Evolutionary conservation across 148 eudicot species (phyloP).

Genomic region (Camellia japonica): DNA sequence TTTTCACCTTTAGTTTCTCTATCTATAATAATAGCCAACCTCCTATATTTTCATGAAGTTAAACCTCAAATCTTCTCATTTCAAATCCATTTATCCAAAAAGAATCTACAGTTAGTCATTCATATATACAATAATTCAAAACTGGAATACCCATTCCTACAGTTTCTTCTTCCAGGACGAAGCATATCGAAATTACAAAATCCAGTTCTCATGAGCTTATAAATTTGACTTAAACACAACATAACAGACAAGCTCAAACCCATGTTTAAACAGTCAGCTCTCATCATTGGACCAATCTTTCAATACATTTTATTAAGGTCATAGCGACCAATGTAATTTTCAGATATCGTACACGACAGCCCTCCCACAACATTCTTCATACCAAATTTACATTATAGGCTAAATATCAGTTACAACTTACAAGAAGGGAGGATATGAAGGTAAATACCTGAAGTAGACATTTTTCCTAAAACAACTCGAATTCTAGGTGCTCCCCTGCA

Average conservation of each 20-base stretch:
- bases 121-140: too few relatives aligned
- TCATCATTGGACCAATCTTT: not conserved
- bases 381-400: slow-evolving; percentile 21
- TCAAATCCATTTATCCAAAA: too few relatives aligned
- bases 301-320: not conserved
- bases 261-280: not conserved
- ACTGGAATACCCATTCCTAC: too few relatives aligned
- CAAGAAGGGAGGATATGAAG: slow-evolving; percentile 9
- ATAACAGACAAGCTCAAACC: not conserved
- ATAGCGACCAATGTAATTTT: not conserved
- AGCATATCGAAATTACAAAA: too few relatives aligned
- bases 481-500: slow-evolving; percentile 66
- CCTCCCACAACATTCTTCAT: not conserved
- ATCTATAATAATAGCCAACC: too few relatives aligned
- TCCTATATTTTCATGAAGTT: too few relatives aligned
- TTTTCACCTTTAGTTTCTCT: too few relatives aligned
- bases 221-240: too few relatives aligned
- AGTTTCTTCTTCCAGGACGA: too few relatives aligned
- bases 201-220: too few relatives aligned
- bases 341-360: not conserved
- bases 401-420: not conserved
- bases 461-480: slow-evolving; percentile 57
- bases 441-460: not conserved
- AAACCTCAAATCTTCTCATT: too few relatives aligned
- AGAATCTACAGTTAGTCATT: too few relatives aligned